These are phyloP conservation scores for Phytophthora citricola DNA, from an alignment of 352 stramenopile genomes.

Conservation along the genomic window DNA sequence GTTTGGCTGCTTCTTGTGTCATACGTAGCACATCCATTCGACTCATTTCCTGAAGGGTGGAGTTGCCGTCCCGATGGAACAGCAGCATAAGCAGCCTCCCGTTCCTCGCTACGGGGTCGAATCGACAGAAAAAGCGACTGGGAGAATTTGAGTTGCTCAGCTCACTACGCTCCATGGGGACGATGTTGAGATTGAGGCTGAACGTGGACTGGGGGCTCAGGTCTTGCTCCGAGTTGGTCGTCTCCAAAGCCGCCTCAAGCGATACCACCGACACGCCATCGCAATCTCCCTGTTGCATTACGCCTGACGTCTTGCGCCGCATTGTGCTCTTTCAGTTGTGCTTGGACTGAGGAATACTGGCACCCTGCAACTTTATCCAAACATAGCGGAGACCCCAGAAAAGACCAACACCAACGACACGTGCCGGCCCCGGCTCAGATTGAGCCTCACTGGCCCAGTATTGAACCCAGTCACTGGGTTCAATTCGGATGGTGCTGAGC, in stretches of 20 bases:
- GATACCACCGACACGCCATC: background rate
- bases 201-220: slow-evolving; percentile 29
- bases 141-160: slow-evolving; percentile 32
- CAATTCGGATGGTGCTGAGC: slow-evolving; percentile 16
- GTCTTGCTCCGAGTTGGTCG: slow-evolving; percentile 23
- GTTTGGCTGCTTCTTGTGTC: slow-evolving; percentile 56
- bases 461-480: too few relatives aligned
- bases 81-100: slow-evolving; percentile 43
- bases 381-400: slow-evolving; percentile 2
- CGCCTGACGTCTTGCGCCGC: slow-evolving; percentile 14
- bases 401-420: slow-evolving; percentile 18
- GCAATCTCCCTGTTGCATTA: slow-evolving; percentile 6
- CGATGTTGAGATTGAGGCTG: slow-evolving; percentile 29
- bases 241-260: slow-evolving; percentile 21
- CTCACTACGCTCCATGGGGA: slow-evolving; percentile 26
- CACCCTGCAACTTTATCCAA: slow-evolving; percentile 5
- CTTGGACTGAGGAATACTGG: slow-evolving; percentile 4
- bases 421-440: slow-evolving; percentile 12
- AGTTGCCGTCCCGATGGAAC: slow-evolving; percentile 53
- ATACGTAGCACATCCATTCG: slow-evolving; percentile 60
- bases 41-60: slow-evolving; percentile 58
- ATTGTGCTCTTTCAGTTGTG: slow-evolving; percentile 9
- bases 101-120: slow-evolving; percentile 43
- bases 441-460: slow-evolving; percentile 1
- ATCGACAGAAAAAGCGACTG: slow-evolving; percentile 44